These are phyloP conservation scores for Lactarius vividus DNA, from an alignment of 768 basidiomycete species.

Conservation along the genomic window DNA sequence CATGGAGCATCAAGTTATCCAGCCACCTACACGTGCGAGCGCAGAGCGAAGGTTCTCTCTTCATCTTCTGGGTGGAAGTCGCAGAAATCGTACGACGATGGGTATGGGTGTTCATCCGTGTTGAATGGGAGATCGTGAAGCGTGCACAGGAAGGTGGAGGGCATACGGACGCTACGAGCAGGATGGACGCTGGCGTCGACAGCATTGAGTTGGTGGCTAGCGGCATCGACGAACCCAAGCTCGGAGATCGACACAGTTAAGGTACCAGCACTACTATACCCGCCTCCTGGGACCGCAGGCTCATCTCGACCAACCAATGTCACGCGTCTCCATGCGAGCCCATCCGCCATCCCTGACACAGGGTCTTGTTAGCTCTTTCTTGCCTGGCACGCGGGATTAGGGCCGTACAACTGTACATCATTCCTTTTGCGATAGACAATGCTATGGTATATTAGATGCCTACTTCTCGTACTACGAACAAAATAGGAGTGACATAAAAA, in stretches of 20 bases:
- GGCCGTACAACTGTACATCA: not conserved
- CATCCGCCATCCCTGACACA: not conserved
- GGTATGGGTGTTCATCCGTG: slow-evolving; percentile 97
- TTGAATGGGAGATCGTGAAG: slow-evolving; percentile 84
- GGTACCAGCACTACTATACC: not conserved
- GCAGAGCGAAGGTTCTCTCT: slow-evolving; percentile 63
- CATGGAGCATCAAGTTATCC: slow-evolving; percentile 90
- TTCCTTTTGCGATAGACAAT: not conserved
- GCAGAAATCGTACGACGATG: slow-evolving; percentile 88
- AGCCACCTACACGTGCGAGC: slow-evolving; percentile 75
- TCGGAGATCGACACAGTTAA: slow-evolving; percentile 9
- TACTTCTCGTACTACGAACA: not conserved
- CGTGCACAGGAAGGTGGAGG: slow-evolving; percentile 14
- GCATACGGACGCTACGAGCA: not conserved
- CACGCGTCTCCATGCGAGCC: not conserved
- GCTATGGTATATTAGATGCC: slow-evolving; percentile 2
- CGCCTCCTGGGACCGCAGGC: not conserved
- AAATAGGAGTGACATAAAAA: not conserved
- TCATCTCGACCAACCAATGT: not conserved
- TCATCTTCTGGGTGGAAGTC: slow-evolving; percentile 88
- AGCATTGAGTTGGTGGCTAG: slow-evolving; percentile 12
- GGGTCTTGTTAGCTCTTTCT: too few species aligned
- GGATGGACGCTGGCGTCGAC: not conserved
- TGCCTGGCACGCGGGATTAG: not conserved
- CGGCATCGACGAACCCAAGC: slow-evolving; percentile 4